These are phyloP conservation scores for Hypoxylon trugodes DNA, from an alignment of 495 filamentous ascomycete species.

Conservation along the genomic window DNA sequence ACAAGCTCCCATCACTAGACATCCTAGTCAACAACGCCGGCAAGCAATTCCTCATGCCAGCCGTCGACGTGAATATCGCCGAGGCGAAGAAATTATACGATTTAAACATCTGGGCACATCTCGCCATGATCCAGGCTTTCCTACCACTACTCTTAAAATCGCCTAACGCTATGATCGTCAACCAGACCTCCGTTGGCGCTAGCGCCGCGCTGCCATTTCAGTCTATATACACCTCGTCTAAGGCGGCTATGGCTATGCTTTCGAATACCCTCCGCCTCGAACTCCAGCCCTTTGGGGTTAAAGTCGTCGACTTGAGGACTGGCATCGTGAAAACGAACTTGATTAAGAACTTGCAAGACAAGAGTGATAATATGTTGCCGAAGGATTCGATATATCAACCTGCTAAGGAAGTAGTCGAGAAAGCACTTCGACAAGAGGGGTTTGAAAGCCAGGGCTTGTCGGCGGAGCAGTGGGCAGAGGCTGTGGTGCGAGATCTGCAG, in stretches of 20 bases:
- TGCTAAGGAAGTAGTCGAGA: conserved; percentile 30
- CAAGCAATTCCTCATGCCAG: conserved; percentile 42
- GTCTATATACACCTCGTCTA: conserved; percentile 48
- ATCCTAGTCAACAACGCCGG: conserved; percentile 63
- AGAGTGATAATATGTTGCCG: conserved; percentile 14
- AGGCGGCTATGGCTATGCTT: conserved; percentile 45
- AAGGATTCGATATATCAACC: conserved; percentile 21
- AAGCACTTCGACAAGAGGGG: conserved; percentile 9
- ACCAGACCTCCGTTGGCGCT: conserved; percentile 40
- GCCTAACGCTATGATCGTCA: conserved; percentile 39
- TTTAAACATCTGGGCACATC: conserved; percentile 58
- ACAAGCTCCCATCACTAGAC: conserved; percentile 49
- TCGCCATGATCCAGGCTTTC: conserved; percentile 59
- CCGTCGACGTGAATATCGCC: conserved; percentile 54
- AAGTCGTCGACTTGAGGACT: conserved; percentile 43
- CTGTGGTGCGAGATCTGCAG: conserved; percentile 6
- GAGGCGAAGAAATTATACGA: conserved; percentile 56
- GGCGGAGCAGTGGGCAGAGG: conserved; percentile 11
- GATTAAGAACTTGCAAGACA: conserved; percentile 12
- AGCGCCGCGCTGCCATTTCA: conserved; percentile 27
- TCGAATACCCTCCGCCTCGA: conserved; percentile 45
- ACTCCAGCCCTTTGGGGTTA: conserved; percentile 45
- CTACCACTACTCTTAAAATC: conserved; percentile 54
- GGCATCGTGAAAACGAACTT: conserved; percentile 29
- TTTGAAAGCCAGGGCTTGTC: conserved; percentile 16